Conservation (phyloP, 331 rosid species). For the Cydonia oblonga region DNA sequence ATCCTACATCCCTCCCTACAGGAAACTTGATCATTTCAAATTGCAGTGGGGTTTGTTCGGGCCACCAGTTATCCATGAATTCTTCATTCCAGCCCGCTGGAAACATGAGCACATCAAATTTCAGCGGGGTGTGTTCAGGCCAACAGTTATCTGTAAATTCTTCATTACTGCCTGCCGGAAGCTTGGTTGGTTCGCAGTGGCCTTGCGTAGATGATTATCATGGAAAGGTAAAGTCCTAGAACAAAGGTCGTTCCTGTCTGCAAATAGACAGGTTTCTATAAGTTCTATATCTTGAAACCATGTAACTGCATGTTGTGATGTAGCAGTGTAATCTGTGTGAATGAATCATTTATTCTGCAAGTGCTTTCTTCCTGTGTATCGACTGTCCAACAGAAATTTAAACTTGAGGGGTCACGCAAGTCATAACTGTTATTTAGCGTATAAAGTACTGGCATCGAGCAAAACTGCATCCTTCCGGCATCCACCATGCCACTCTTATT, state of each 20-base stretch:
- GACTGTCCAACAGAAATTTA: background rate
- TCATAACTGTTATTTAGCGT: background rate
- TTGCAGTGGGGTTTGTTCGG: too few relatives aligned
- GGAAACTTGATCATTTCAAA: too few relatives aligned
- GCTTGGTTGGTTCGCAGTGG: conserved; percentile 38
- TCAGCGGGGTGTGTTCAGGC: background rate
- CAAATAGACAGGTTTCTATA: conserved; percentile 1
- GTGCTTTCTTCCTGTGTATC: background rate
- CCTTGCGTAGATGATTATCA: conserved; percentile 40
- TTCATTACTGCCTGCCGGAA: conserved; percentile 26
- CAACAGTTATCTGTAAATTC: conserved; percentile 23
- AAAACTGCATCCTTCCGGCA: background rate
- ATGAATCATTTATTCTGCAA: background rate
- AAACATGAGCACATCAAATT: background rate
- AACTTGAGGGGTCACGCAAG: background rate
- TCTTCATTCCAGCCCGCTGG: background rate
- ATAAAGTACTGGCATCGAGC: background rate
- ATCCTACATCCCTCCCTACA: too few relatives aligned
- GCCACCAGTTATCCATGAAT: background rate
- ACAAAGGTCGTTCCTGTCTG: conserved; percentile 7
- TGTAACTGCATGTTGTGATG: background rate
- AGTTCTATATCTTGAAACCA: conserved; percentile 1
- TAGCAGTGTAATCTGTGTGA: background rate
- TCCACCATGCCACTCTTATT: conserved; percentile 27
- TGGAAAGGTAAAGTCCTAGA: conserved; percentile 39